Conservation (phyloP, 148 eudicot genomes). For the Amaranthus cruentus region DNA sequence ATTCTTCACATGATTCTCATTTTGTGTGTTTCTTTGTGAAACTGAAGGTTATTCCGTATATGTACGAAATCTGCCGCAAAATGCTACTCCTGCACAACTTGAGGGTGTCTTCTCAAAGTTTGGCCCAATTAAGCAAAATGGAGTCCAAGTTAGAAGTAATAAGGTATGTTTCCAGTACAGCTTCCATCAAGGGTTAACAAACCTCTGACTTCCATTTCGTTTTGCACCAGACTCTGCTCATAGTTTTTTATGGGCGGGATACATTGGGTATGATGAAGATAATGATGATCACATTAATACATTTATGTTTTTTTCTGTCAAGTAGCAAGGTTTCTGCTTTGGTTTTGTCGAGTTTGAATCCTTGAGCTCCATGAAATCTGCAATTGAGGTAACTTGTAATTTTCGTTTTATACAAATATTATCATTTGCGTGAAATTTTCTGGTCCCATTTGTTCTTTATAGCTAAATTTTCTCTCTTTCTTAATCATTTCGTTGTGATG, state of each 20-base stretch:
- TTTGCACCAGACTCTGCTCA: not conserved
- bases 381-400: slow-evolving; percentile 49
- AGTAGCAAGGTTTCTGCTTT: slow-evolving; percentile 69
- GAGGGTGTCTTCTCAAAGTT: slow-evolving; percentile 57
- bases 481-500: too few relatives aligned
- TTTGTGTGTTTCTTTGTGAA: slow-evolving; percentile 17
- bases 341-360: slow-evolving; percentile 79
- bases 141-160: slow-evolving; percentile 73
- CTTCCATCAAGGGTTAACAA: not conserved
- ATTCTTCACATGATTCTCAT: slow-evolving; percentile 11
- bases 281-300: too few relatives aligned
- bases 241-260: too few relatives aligned
- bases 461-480: too few relatives aligned
- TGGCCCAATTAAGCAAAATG: slow-evolving; percentile 66
- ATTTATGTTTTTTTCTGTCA: slow-evolving; percentile 1
- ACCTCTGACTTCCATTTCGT: not conserved
- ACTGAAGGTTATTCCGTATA: slow-evolving; percentile 61
- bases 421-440: not conserved
- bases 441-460: too few relatives aligned
- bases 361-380: slow-evolving; percentile 46
- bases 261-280: too few relatives aligned
- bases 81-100: slow-evolving; percentile 46
- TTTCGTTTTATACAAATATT: not conserved
- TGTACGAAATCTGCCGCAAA: slow-evolving; percentile 58
- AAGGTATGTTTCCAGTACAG: slow-evolving; percentile 36